phyloP scores from a whole-genome alignment of 1,284 basidiomycete genomes.

The Pseudozyma tsukubaensis region DNA sequence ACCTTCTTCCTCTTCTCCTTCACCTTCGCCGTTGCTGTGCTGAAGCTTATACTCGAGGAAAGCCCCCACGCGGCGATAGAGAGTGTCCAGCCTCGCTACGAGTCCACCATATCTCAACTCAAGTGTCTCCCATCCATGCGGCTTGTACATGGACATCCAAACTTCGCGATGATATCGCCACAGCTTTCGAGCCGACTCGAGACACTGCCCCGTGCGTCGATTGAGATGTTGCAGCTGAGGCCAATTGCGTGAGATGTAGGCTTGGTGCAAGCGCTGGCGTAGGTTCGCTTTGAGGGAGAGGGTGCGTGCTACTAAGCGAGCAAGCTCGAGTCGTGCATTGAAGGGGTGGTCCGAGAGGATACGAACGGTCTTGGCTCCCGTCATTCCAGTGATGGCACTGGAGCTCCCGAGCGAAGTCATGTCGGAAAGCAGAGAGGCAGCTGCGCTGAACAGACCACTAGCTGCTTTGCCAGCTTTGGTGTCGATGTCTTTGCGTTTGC shows the following conservation, averaged over 20 bases:
- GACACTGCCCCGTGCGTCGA: constrained; percentile 19
- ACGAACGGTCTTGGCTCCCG: constrained; percentile 12
- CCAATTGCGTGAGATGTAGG: constrained; percentile 52
- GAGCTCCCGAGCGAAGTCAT: neutral
- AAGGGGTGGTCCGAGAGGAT: constrained; percentile 53
- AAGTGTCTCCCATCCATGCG: constrained; percentile 68
- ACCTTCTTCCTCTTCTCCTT: neutral
- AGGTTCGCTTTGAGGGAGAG: constrained; percentile 54
- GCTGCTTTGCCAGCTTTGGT: neutral
- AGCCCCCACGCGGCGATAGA: constrained; percentile 52
- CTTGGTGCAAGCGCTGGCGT: constrained; percentile 48
- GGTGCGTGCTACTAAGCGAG: constrained; percentile 42
- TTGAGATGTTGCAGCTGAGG: constrained; percentile 37
- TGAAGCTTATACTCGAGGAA: constrained; percentile 43
- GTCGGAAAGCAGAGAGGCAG: constrained; percentile 13
- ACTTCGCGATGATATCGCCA: constrained; percentile 66
- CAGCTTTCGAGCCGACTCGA: constrained; percentile 53
- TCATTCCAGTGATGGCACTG: neutral
- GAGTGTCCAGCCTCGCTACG: constrained; percentile 65
- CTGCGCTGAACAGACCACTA: constrained; percentile 17
- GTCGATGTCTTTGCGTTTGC: neutral
- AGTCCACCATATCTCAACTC: constrained; percentile 69
- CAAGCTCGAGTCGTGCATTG: constrained; percentile 54
- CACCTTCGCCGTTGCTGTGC: neutral
- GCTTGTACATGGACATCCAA: constrained; percentile 66